Conservation (phyloP, 106 monocot genomes). For the Allium sativum region DNA sequence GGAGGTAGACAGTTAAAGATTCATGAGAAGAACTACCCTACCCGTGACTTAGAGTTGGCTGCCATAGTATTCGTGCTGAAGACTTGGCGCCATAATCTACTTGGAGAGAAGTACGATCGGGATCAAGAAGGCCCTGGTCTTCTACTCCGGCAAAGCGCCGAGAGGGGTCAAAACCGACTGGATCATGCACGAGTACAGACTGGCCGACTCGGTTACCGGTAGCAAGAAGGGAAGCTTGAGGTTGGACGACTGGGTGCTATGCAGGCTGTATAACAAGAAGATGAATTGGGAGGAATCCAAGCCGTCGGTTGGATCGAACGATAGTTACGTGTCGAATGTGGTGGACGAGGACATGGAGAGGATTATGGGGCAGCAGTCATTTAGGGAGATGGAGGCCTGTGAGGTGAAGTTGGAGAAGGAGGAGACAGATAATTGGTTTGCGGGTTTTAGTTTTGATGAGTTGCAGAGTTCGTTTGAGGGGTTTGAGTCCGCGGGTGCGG, state of each 20-base stretch:
- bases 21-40: too few relatives aligned
- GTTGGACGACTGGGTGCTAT: constrained; percentile 48
- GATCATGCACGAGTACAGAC: too few relatives aligned
- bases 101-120: too few relatives aligned
- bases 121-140: too few relatives aligned
- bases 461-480: constrained; percentile 12
- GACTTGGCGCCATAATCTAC: too few relatives aligned
- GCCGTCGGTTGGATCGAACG: constrained; percentile 13
- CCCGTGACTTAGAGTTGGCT: too few relatives aligned
- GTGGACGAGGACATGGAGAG: constrained; percentile 9
- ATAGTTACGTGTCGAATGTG: constrained; percentile 11
- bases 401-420: constrained; percentile 9
- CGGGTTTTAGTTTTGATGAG: constrained; percentile 38
- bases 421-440: constrained; percentile 40
- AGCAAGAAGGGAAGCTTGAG: constrained; percentile 27
- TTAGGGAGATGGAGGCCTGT: constrained; percentile 7
- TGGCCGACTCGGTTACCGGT: background rate
- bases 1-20: too few relatives aligned
- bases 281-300: constrained; percentile 30
- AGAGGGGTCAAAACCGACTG: too few relatives aligned
- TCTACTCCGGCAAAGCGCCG: too few relatives aligned
- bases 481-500: background rate
- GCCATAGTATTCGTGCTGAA: too few relatives aligned
- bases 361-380: constrained; percentile 25
- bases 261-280: constrained; percentile 49